Percentiles rank a stretch among this genome's conserved stretches.
Conservation (phyloP, 208 protist genomes). For the Leptomonas pyrrhocoris region DNA sequence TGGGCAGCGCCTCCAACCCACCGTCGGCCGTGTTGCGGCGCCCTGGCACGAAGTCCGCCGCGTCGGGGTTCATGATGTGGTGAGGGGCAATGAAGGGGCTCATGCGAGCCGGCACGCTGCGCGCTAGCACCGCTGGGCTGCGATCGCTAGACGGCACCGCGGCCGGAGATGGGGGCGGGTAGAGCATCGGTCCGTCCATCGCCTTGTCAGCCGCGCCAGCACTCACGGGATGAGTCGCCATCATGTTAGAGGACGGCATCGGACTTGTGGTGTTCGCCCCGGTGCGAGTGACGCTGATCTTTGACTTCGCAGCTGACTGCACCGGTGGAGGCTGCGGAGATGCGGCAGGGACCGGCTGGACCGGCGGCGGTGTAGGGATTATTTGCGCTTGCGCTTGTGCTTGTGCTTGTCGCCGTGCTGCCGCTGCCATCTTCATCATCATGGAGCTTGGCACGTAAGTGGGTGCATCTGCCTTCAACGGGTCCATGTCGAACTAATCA, state of each 20-base stretch:
- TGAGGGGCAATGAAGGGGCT: constrained; percentile 55
- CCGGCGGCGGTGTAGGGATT: not conserved
- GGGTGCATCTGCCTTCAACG: constrained; percentile 14
- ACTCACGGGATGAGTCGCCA: not conserved
- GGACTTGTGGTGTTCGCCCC: constrained; percentile 37
- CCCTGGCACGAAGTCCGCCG: constrained; percentile 68
- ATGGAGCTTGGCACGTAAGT: constrained; percentile 27
- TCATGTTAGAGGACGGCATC: constrained; percentile 23
- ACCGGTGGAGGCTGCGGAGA: constrained; percentile 17
- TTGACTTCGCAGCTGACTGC: constrained; percentile 17
- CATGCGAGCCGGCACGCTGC: constrained; percentile 69
- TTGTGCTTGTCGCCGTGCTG: not conserved
- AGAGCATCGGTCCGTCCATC: constrained; percentile 3
- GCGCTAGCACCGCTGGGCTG: constrained; percentile 36
- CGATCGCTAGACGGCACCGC: constrained; percentile 9
- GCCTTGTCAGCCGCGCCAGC: not conserved
- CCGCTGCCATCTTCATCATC: constrained; percentile 7
- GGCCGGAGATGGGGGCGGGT: constrained; percentile 28
- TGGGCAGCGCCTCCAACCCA: constrained; percentile 58
- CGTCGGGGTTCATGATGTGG: constrained; percentile 76
- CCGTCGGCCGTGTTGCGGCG: constrained; percentile 26
- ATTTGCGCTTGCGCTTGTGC: not conserved
- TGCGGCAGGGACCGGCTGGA: not conserved
- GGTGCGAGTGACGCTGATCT: constrained; percentile 54
- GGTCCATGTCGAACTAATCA: constrained; percentile 6